These are phyloP conservation scores for Collybiopsis luxurians DNA, from an alignment of 768 basidiomycete species.

Conservation along the genomic window DNA sequence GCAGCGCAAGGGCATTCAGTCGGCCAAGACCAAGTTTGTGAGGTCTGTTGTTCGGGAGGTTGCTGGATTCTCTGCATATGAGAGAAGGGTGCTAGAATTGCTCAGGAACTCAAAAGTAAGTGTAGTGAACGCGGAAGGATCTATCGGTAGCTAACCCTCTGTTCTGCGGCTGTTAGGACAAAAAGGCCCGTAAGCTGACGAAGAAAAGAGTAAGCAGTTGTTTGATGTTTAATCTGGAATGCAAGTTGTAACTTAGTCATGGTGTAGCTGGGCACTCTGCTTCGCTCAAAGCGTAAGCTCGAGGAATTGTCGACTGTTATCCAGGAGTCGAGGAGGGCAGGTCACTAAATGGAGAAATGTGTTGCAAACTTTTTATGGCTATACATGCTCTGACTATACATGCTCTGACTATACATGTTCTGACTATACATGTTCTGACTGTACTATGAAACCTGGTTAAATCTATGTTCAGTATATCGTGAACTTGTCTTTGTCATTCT, in stretches of 20 bases:
- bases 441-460: too few species aligned
- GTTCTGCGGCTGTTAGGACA: constrained; percentile 58
- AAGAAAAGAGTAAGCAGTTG: constrained; percentile 83
- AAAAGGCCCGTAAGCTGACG: constrained; percentile 98
- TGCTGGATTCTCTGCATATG: constrained; percentile 95
- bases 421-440: too few species aligned
- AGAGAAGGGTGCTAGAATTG: constrained; percentile 97
- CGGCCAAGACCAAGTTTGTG: constrained; percentile 91
- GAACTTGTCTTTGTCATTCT: too few species aligned
- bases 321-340: constrained; percentile 85
- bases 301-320: constrained; percentile 93
- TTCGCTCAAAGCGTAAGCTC: constrained; percentile 98
- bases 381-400: too few species aligned
- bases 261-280: constrained; percentile 87
- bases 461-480: too few species aligned
- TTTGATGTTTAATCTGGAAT: not conserved
- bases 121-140: constrained; percentile 7
- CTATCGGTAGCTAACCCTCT: too few species aligned
- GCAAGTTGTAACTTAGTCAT: constrained; percentile 8
- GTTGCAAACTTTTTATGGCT: too few species aligned
- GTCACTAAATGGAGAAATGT: constrained; percentile 32
- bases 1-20: constrained; percentile 90
- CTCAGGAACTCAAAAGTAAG: constrained; percentile 94
- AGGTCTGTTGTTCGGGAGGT: constrained; percentile 95
- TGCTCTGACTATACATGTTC: too few species aligned